A percentile compares a stretch with the other conserved stretches of the same genome.
phyloP scores from a whole-genome alignment of 2,329 filamentous ascomycete genomes.

The Alternaria postmessia region DNA sequence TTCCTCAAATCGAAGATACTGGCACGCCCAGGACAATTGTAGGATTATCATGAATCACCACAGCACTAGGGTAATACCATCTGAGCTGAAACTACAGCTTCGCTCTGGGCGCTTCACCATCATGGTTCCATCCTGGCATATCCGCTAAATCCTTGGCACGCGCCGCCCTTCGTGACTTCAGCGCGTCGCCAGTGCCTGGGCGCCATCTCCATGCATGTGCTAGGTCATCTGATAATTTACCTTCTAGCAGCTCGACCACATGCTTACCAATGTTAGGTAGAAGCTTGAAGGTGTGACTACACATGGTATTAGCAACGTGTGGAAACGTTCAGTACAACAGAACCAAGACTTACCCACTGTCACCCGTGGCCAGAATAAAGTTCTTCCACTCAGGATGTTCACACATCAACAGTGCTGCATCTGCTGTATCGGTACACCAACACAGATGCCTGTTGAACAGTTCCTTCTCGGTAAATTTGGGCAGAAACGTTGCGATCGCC shows the following conservation, averaged over 20 bases:
- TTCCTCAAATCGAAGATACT: background rate
- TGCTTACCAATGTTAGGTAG: conserved; percentile 59
- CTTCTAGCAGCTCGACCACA: conserved; percentile 57
- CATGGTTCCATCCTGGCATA: conserved; percentile 56
- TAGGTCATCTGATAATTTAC: conserved; percentile 50
- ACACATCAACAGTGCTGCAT: conserved; percentile 69
- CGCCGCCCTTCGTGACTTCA: conserved; percentile 53
- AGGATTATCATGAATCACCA: background rate
- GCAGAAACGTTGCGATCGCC: conserved; percentile 55
- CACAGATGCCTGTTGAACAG: conserved; percentile 58
- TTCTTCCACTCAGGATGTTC: conserved; percentile 60
- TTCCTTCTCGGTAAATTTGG: conserved; percentile 49
- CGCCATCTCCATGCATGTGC: conserved; percentile 57
- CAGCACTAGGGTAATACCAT: background rate
- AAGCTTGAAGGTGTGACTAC: conserved; percentile 57
- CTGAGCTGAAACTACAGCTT: conserved; percentile 10
- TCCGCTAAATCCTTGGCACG: conserved; percentile 56
- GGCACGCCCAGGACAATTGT: background rate
- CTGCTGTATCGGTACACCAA: conserved; percentile 70
- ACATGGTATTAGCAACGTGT: conserved; percentile 5
- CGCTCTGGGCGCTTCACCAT: conserved; percentile 10
- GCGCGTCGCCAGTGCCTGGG: conserved; percentile 54
- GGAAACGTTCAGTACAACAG: background rate
- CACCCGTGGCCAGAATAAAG: conserved; percentile 57
- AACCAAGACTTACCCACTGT: conserved; percentile 53